Evolutionary conservation across 129 eudicot species (phyloP).

Genomic region (Pseudognaphalium luteoalbum): DNA sequence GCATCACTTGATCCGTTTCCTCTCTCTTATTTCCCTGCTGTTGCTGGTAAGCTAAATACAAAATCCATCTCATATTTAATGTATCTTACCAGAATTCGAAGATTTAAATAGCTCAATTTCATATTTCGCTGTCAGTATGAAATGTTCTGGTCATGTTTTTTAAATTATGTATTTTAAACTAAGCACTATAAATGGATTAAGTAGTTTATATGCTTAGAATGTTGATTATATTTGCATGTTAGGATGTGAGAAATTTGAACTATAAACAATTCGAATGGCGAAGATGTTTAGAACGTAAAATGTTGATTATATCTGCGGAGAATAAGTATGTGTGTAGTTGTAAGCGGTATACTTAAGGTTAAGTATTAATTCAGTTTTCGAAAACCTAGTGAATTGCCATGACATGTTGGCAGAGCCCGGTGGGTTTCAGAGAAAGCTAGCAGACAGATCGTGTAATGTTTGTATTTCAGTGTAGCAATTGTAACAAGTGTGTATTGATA

Average conservation of each 20-base stretch:
- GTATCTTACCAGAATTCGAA: background rate
- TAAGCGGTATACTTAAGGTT: background rate
- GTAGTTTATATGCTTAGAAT: background rate
- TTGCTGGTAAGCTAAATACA: constrained; percentile 32
- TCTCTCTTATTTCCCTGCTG: constrained; percentile 26
- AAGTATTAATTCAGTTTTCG: background rate
- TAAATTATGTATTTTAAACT: background rate
- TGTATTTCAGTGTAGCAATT: constrained; percentile 15
- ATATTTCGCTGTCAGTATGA: background rate
- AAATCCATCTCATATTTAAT: background rate
- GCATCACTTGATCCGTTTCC: constrained; percentile 34
- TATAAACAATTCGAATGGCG: background rate
- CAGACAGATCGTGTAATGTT: background rate
- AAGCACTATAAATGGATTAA: background rate
- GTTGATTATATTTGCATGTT: constrained; percentile 2
- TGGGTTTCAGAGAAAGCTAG: background rate
- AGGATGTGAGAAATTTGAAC: constrained; percentile 7
- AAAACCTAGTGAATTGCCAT: background rate
- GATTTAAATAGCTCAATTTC: background rate
- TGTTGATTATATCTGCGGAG: background rate
- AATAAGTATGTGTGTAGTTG: constrained; percentile 9
- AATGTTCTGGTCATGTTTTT: constrained; percentile 10
- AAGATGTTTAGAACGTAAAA: background rate
- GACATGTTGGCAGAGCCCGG: background rate
- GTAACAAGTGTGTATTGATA: background rate